Percentiles rank a stretch among this genome's conserved stretches.
phyloP scores from a whole-genome alignment of 2,329 filamentous ascomycete genomes.

The Colletotrichum zoysiae region DNA sequence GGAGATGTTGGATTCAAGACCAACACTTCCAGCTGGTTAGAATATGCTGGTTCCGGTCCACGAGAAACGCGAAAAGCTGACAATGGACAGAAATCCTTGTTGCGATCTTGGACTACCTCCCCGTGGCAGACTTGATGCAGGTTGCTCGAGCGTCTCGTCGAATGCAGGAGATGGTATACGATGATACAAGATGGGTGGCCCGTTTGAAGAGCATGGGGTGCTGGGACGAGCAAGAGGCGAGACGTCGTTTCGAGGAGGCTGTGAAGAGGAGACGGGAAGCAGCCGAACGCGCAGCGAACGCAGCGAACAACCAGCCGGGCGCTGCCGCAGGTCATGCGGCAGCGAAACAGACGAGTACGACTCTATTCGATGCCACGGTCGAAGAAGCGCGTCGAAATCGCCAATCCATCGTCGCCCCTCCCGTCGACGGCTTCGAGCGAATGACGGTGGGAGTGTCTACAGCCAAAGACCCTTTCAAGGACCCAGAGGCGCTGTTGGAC shows the following conservation, averaged over 20 bases:
- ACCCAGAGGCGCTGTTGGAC: conserved; percentile 74
- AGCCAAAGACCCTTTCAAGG: conserved; percentile 62
- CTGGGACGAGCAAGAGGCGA: conserved; percentile 91
- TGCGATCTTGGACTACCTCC: conserved; percentile 89
- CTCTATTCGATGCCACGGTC: conserved; percentile 79
- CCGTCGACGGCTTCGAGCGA: conserved; percentile 82
- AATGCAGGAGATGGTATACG: conserved; percentile 98
- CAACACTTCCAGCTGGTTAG: conserved; percentile 84
- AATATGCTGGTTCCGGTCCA: background rate
- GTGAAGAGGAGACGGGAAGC: conserved; percentile 72
- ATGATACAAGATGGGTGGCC: conserved; percentile 95
- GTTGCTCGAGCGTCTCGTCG: conserved; percentile 87
- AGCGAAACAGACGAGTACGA: conserved; percentile 59
- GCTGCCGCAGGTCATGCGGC: conserved; percentile 43
- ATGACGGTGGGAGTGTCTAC: conserved; percentile 67
- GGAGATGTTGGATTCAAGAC: conserved; percentile 82
- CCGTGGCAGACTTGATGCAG: conserved; percentile 84
- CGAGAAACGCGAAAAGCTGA: conserved; percentile 18
- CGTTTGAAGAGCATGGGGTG: conserved; percentile 87
- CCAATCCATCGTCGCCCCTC: conserved; percentile 49
- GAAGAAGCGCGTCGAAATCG: conserved; percentile 72
- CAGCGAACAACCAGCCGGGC: conserved; percentile 40
- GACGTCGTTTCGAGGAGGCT: conserved; percentile 81
- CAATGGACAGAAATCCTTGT: conserved; percentile 80
- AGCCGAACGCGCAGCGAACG: conserved; percentile 48